phyloP scores from a whole-genome alignment of 1,284 basidiomycete species.

The Hortiboletus rubellus region DNA sequence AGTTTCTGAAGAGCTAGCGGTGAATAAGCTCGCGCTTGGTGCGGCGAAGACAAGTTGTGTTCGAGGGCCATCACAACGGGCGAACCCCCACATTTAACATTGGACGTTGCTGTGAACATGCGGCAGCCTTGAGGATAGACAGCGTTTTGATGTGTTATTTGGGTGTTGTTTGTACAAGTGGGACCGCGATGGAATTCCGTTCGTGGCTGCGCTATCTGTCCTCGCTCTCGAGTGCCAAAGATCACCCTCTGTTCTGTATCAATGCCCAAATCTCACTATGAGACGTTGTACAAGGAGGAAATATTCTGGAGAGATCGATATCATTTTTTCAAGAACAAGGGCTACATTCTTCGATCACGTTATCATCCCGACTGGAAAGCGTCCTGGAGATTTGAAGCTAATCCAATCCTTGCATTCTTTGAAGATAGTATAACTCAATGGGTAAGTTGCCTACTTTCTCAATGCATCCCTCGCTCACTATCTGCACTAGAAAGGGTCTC shows the following conservation, averaged over 20 bases:
- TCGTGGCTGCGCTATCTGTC: too few species aligned
- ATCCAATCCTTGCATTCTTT: neutral
- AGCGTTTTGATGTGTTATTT: too few species aligned
- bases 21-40: too few species aligned
- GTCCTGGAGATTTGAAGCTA: neutral
- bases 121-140: too few species aligned
- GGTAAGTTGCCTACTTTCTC: neutral
- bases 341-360: neutral
- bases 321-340: constrained; percentile 3
- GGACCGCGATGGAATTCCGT: too few species aligned
- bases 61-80: too few species aligned
- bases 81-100: too few species aligned
- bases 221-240: neutral
- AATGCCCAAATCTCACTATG: neutral
- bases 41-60: too few species aligned
- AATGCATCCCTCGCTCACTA: neutral
- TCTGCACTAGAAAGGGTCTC: neutral
- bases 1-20: too few species aligned
- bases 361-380: constrained; percentile 7
- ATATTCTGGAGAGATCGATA: constrained; percentile 12
- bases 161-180: too few species aligned
- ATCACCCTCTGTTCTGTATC: neutral
- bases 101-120: too few species aligned
- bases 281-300: neutral
- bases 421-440: constrained; percentile 4